Evolutionary conservation across 768 basidiomycete genomes (phyloP), one percentile per base, ranked within the genome.

Genomic region (Tubosaeta brunneosetosa): DNA sequence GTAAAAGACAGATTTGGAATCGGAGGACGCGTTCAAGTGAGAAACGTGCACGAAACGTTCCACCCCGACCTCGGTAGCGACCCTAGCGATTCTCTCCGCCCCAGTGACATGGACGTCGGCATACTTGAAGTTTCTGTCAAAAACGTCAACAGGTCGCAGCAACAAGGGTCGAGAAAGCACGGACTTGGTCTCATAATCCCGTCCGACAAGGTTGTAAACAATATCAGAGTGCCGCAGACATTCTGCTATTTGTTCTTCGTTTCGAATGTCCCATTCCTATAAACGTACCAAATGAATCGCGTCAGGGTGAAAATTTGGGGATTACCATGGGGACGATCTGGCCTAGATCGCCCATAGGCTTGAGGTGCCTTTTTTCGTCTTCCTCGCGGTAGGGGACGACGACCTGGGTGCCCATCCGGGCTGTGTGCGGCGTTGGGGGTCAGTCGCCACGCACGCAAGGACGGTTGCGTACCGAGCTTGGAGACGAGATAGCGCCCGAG

Each of bases 201-300:
- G 77, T 17, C 95, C 94, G 47, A 90, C 86, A 52, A 97, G 86
- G 73, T 97, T 98, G 77, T 94, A 97, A 19, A 99, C 97, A 5
- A 87, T 88, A 67, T 98, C 92, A 17, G 95, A 97, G 71, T 97
- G 93, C 59, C 91, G 79, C 53, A 98, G 68, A 69, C 94, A 97
- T 67, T 97, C 95, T 36, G 83, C 90, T 61, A 94, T 97, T 65
- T 94, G 92, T 47, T 84, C 79, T 62, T 92, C 88, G 65, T 91
- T 86, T 52, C 92, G 81, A 44, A 95, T 78, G 66, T 97, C 93
- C 92, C 93, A 97, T 81, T 97, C 95, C 94, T 97, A 57, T 26
- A 53, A 36, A 49, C 25, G 61, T 44, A 33, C 43, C 32, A 22
- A 6, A 56, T 59, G 42, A 56, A 62, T 67, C 29, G 55, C 58